Base-by-base conservation (phyloP, 441 rosid genomes). In the Aleurites moluccanus region DNA sequence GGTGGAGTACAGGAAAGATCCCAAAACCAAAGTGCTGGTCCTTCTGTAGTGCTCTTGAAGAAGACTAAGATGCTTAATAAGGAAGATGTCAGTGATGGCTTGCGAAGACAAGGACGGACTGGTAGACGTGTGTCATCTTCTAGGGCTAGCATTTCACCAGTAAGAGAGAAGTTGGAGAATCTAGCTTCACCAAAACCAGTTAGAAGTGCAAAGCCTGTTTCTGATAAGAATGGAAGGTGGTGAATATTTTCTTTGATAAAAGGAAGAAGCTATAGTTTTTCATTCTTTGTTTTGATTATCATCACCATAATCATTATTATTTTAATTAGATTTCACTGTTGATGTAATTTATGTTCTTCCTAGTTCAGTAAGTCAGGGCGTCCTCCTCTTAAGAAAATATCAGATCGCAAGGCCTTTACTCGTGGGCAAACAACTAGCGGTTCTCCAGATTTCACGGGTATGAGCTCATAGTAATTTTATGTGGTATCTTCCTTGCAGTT, bases 351-450 rank as follows among this genome's bases (percentile, higher is more conserved):
- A 52, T 74, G n/a, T 76, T 21, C 75, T 73, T 72, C 69, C 71
- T 80, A 64, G 71, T 80, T 71, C 91, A 88, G 89, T 74, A 88
- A 85, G 83, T 78, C 88, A 6, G 87, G 92, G 60, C 87, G 92
- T 47, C 91, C 89, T 35, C 90, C 92, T 64, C 79, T 85, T 18
- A 86, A 85, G 81, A 88, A 85, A 73, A 45, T 83, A 66, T 81
- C 86, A 20, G 91, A 86, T 59, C 87, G 87, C 59, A 88, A 88
- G 86, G 77, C 74, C 75, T 53, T 82, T 69, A 52, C 75, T 63
- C 87, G 87, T 74, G 88, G 80, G 69, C 82, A 83, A 78, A 57
- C 82, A 52, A 70, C 69, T 56, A 69, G 77, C 63, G 75, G 84
- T 67, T 83, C 85, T 16, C 88, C 90, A 42, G 90, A 81, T 78